Evolutionary conservation across 1,284 basidiomycete genomes (phyloP), one percentile per base, ranked within the genome.

Genomic region (Athelia sp.): DNA sequence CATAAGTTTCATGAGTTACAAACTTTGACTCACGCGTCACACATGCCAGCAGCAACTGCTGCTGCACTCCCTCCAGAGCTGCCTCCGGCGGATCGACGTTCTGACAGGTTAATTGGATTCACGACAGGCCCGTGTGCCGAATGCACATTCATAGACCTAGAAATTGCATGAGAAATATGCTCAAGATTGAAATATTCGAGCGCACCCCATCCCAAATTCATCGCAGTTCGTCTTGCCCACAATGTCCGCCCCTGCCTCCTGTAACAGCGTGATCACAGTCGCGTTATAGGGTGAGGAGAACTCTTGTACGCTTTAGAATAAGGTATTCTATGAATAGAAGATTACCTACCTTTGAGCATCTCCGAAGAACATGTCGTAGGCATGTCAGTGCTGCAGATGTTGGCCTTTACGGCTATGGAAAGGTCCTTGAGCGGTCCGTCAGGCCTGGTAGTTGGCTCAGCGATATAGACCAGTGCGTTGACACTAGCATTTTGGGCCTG

Each of bases 131-230:
- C 90, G 57, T 89, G 81, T 1, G 76, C 59, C 0, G 87, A 82
- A 60, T 92, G 75, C 1, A 74, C 61, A 57, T 90, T 93, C 53
- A 87, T 64, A 3, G 90, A 93, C 6, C 90, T 92, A 54, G 0
- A 21, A 4, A 29, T 6, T 6, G 6, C 4, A 29, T 29, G 26
- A 29, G 26, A 6, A 6, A 29, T 13, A n/a, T 22, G 14, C 31
- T 4, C 21, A 43, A 15, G 11, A 26, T 15, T 23, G n/a, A 42
- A 6, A 13, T 23, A 36, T 22, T 31, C 14, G 8, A 46, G 32
- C 22, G 17, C 54, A 93, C 87, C 96, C 96, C 96, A 99, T 99
- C 0, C 95, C 95, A 67, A 99, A 99, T 66, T 98, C 96, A 64
- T 99, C 96, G 67, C 93, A 94, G 63, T 98, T 98, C 0, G 94